Evolutionary conservation across 2,329 filamentous ascomycete genomes (phyloP).

Genomic region (Claviceps quebecensis): DNA sequence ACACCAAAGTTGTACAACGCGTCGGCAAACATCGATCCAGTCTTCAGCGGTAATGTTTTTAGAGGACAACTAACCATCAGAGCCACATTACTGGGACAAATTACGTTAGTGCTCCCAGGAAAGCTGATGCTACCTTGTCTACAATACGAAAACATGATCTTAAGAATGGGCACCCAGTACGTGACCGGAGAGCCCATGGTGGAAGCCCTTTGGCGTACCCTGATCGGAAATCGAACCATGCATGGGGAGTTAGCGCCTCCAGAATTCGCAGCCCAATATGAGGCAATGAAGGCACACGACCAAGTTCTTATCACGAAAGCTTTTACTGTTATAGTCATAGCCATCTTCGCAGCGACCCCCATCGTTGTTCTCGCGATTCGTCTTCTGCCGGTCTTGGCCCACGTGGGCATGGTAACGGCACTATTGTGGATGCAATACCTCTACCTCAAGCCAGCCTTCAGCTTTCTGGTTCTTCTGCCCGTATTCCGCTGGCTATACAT

Average conservation of each 20-base stretch:
- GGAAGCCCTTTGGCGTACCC: constrained; percentile 6
- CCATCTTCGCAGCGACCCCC: neutral
- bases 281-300: constrained; percentile 5
- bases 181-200: constrained; percentile 3
- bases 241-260: constrained; percentile 1
- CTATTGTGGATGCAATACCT: neutral
- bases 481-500: constrained; percentile 5
- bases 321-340: neutral
- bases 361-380: constrained; percentile 2
- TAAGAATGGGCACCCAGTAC: constrained; percentile 3
- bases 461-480: constrained; percentile 2
- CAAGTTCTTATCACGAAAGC: neutral
- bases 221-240: constrained; percentile 5
- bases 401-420: neutral
- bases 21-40: neutral
- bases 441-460: neutral
- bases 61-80: neutral
- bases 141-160: constrained; percentile 2
- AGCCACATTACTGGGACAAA: neutral
- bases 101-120: constrained; percentile 1
- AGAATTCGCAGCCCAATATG: constrained; percentile 3
- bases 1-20: constrained; percentile 3
- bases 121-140: constrained; percentile 1
- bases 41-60: neutral
- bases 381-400: constrained; percentile 1